Percentiles rank a stretch among this genome's conserved stretches.
These are phyloP conservation scores for Naganishia cerealis DNA, from an alignment of 1,284 basidiomycete species.

Conservation along the genomic window DNA sequence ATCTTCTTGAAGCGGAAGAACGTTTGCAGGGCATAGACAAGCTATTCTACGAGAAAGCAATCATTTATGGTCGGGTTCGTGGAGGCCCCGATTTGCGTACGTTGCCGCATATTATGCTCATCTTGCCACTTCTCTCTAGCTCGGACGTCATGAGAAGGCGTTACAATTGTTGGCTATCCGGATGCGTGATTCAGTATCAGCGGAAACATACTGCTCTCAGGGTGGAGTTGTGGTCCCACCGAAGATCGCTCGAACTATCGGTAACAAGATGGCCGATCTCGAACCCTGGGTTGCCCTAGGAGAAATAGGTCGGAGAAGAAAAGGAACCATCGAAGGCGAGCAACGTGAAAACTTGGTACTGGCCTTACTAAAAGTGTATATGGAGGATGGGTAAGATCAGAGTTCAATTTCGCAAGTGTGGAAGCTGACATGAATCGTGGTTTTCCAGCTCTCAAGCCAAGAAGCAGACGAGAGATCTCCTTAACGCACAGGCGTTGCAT, in stretches of 20 bases:
- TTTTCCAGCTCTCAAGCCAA: constrained; percentile 56
- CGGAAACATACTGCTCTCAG: constrained; percentile 77
- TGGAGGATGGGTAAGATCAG: constrained; percentile 65
- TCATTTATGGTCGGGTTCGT: constrained; percentile 74
- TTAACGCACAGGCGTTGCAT: constrained; percentile 76
- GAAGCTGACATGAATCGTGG: not conserved
- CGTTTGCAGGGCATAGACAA: constrained; percentile 58
- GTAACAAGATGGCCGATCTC: constrained; percentile 52
- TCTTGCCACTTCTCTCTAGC: constrained; percentile 52
- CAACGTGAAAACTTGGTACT: constrained; percentile 65
- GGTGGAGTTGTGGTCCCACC: constrained; percentile 68
- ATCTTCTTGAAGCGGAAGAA: constrained; percentile 59
- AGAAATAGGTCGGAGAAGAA: constrained; percentile 45
- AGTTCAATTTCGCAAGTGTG: not conserved
- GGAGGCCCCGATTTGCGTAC: not conserved
- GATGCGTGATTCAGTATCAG: constrained; percentile 70
- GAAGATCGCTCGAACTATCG: constrained; percentile 60
- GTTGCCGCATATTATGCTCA: not conserved
- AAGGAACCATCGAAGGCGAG: constrained; percentile 59
- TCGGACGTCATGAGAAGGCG: constrained; percentile 65
- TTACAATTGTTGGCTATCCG: constrained; percentile 69
- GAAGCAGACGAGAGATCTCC: constrained; percentile 64
- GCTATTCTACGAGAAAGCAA: constrained; percentile 70
- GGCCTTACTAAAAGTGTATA: constrained; percentile 74
- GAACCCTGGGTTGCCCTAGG: constrained; percentile 63